phyloP scores from a whole-genome alignment of 1,139 yeast genomes.

The Scheffersomyces parashehatae region DNA sequence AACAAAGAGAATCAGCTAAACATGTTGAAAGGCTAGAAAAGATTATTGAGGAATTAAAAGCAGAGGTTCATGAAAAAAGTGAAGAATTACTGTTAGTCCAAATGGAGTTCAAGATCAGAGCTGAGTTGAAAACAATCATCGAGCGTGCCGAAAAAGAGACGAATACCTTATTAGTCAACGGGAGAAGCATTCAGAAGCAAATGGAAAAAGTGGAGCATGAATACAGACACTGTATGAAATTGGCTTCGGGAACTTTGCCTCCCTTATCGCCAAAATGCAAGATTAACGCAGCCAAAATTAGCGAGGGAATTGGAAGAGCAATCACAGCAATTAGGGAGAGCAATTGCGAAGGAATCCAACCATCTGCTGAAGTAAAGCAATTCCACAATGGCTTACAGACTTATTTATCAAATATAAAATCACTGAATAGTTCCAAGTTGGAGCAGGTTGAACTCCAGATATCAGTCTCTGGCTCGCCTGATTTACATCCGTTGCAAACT shows the following conservation, averaged over 20 bases:
- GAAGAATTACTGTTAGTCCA: slow-evolving; percentile 5
- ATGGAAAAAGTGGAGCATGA: background rate
- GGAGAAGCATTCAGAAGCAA: background rate
- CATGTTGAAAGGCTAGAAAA: background rate
- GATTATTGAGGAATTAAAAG: background rate
- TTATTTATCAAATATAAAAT: background rate
- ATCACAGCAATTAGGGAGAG: background rate
- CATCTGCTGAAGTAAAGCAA: background rate
- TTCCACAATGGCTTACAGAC: background rate
- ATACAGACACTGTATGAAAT: background rate
- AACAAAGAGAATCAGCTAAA: background rate
- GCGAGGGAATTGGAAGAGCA: slow-evolving; percentile 8
- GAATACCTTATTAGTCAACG: background rate
- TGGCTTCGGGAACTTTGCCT: too few relatives aligned
- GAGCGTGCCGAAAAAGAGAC: slow-evolving; percentile 9
- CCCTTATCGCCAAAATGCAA: background rate
- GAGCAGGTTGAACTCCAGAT: background rate
- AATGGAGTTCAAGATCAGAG: slow-evolving; percentile 2
- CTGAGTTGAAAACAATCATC: slow-evolving; percentile 9
- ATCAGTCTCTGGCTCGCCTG: background rate
- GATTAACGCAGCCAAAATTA: slow-evolving; percentile 4
- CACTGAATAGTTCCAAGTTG: background rate
- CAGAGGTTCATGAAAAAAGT: slow-evolving; percentile 8
- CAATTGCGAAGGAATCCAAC: background rate
- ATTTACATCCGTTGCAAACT: background rate